Base-by-base conservation (phyloP, 139 green algal species). In the Axilococcus clingmanii region DNA sequence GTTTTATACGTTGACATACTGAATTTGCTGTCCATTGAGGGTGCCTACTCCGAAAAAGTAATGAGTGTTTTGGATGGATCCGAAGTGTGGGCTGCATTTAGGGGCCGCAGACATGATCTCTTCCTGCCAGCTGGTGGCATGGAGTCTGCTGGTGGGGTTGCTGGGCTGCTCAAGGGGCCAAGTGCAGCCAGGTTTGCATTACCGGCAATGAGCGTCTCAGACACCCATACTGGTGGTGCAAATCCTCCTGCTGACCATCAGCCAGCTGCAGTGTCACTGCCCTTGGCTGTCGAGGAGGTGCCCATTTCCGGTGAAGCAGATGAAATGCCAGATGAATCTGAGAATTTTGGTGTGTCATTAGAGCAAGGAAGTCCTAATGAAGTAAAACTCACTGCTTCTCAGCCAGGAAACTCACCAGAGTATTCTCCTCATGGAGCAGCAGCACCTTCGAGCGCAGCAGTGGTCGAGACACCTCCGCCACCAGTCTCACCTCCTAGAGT, bases 1-100 rank as follows among this genome's bases (percentile, higher is more conserved):
- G 75, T 85, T 16, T 57, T 92, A 40, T 80, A 65, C 34, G 82
- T 94, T 23, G 84, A 92, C 12, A 61, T 94, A 50, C 58, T 94
- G 40, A 74, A 78, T 25, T 50, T 83, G 40, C 56, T 94, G 56
- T 46, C 68, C 7, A 50, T 61, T 19, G 68, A 78, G 1, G 79
- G 83, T 0, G 40, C 49, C 0, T 55, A 85, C 16, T 50, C 35
- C 3, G n/a, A 15, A n/a, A 47, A 64, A 45, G 52, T 66, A 46
- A 41, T 24, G 5, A 40, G 52, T 7, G 34, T 81, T 51, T 52
- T 94, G 41, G 66, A 72, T 2, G 52, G 28, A 7, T 85, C 71
- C 4, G 59, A 79, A 1, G 78, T 89, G 27, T 94, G 85, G 84
- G 25, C 36, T 2, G 85, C 85, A 2, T 93, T 89, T 59, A 55